A percentile compares a stretch with the other conserved stretches of the same genome.
Evolutionary conservation across 2,329 filamentous ascomycete species (phyloP).

Genomic region (Neofusicoccum cordaticola): DNA sequence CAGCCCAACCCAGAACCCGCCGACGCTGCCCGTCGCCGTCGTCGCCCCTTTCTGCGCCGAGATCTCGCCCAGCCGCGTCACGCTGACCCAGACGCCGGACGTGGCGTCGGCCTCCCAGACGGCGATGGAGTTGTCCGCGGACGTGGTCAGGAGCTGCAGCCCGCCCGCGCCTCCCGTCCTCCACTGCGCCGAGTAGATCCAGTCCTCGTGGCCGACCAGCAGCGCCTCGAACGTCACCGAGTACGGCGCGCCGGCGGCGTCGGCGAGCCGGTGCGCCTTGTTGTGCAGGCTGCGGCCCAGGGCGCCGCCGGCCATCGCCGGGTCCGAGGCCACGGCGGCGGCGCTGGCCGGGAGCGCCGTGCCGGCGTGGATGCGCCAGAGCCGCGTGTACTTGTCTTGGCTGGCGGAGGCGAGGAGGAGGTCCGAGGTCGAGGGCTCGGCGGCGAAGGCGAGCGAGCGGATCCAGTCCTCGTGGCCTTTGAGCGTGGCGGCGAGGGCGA

Average conservation of each 20-base stretch:
- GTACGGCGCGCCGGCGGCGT: conserved; percentile 60
- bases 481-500: conserved; percentile 72
- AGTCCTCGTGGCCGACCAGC: conserved; percentile 92
- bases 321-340: conserved; percentile 50
- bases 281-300: conserved; percentile 78
- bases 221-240: conserved; percentile 91
- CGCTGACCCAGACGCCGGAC: conserved; percentile 89
- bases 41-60: conserved; percentile 94
- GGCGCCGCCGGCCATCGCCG: conserved; percentile 44
- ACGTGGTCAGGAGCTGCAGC: conserved; percentile 78
- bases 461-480: conserved; percentile 95
- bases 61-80: conserved; percentile 83
- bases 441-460: conserved; percentile 74
- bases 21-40: conserved; percentile 90
- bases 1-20: conserved; percentile 92
- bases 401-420: conserved; percentile 86
- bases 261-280: conserved; percentile 73
- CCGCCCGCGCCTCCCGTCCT: conserved; percentile 33
- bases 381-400: conserved; percentile 93
- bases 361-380: conserved; percentile 82
- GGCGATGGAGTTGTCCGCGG: conserved; percentile 89
- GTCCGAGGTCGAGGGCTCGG: conserved; percentile 55
- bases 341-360: conserved; percentile 60
- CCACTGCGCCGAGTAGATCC: conserved; percentile 92
- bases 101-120: conserved; percentile 84